Base-by-base conservation (phyloP, 192 early-diverging fungal genomes). In the Entomortierella chlamydospora region DNA sequence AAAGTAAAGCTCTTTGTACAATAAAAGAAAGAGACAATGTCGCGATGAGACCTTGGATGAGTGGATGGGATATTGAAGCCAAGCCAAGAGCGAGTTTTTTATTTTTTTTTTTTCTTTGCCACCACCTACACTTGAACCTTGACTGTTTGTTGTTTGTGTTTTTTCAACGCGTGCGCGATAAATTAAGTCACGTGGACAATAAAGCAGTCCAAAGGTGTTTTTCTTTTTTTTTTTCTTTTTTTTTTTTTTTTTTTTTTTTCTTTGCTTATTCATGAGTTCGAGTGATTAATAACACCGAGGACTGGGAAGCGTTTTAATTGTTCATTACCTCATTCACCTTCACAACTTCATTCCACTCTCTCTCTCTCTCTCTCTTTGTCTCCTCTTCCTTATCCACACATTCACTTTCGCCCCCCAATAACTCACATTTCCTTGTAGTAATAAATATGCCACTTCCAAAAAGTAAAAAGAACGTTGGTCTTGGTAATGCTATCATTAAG, bases 401-500 rank as follows among this genome's bases (percentile, higher is more conserved):
- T 37, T 37, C 34, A 7, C 34, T 7, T 37, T 37, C 34, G 34
- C 34, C 10, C 4, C 10, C 34, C 10, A 37, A 37, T n/a, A n/a
- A n/a, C n/a, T n/a, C n/a, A n/a, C n/a, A n/a, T n/a, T n/a, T n/a
- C 34, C 56, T 42, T 29, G 20, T 28, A 42, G 25, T 18, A n/a
- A 54, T 29, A 41, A 25, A 64, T 57, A 84, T 84, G 83, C 70
- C 61, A 23, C 55, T 73, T 34, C 78, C 83, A 37, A 81, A 73
- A 30, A 81, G 79, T 33, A 85, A 85, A 54, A 85, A 85, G 71
- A 71, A 71, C 58, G 63, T 73, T 26, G 82, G 84, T 17, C 84
- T 85, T n/a, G 84, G 84, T 28, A 73, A 73, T 41, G 82, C 84
- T 11, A 83, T 85, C 58, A 83, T 85, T 42, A 73, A 69, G 51